These are phyloP conservation scores for Stachybotrys elegans DNA, from an alignment of 2,329 filamentous ascomycete species.

Conservation along the genomic window DNA sequence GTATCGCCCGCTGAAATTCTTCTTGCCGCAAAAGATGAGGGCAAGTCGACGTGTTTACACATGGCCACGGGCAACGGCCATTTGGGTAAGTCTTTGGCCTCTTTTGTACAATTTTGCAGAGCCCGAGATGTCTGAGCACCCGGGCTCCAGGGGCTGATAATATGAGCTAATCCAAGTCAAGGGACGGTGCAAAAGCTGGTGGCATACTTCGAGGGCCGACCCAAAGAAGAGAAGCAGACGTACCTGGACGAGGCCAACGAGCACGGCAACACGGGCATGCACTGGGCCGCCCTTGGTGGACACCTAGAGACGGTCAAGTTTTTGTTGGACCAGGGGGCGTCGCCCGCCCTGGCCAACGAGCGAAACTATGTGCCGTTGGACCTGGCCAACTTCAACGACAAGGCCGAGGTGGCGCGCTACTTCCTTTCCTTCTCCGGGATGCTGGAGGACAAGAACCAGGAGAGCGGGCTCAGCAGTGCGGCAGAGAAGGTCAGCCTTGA, in stretches of 20 bases:
- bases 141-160: no score
- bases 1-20: constrained; percentile 60
- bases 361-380: constrained; percentile 79
- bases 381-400: constrained; percentile 65
- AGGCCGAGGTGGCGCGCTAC: constrained; percentile 59
- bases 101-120: accelerated
- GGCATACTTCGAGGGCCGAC: constrained; percentile 33
- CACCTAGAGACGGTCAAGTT: constrained; percentile 76
- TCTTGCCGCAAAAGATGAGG: constrained; percentile 63
- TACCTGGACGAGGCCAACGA: constrained; percentile 69
- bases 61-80: constrained; percentile 93
- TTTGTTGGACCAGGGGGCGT: constrained; percentile 71
- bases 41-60: constrained; percentile 78
- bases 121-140: no score
- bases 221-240: constrained; percentile 36
- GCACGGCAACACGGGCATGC: constrained; percentile 83
- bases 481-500: constrained; percentile 33
- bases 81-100: constrained; percentile 47
- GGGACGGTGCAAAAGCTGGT: constrained; percentile 41
- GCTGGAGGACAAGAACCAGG: constrained; percentile 42
- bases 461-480: constrained; percentile 35
- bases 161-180: no score
- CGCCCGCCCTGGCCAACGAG: constrained; percentile 72
- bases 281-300: constrained; percentile 90
- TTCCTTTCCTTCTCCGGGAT: constrained; percentile 45